Percentiles rank a stretch among this genome's conserved stretches.
These are phyloP conservation scores for Vaccinium myrtillus DNA, from an alignment of 148 eudicot species.

Conservation along the genomic window DNA sequence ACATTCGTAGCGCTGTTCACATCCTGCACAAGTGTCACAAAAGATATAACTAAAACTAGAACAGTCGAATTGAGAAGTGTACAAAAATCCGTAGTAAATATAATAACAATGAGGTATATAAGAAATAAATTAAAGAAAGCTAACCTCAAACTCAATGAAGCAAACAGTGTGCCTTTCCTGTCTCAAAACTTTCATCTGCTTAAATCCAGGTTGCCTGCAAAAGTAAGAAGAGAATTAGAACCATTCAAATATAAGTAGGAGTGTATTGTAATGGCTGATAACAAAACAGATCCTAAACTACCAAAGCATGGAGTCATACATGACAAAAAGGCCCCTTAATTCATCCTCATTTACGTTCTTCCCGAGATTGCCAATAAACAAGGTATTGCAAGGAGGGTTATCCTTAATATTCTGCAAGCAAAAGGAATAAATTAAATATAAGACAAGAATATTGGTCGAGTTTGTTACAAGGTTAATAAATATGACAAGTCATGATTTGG, in stretches of 20 bases:
- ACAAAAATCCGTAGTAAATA: background rate
- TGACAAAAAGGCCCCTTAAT: conserved; percentile 76
- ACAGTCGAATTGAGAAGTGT: background rate
- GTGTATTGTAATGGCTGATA: background rate
- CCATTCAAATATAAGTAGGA: background rate
- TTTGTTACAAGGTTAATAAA: background rate
- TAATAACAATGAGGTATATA: background rate
- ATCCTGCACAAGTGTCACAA: conserved; percentile 50
- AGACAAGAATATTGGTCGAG: background rate
- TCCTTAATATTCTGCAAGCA: conserved; percentile 83
- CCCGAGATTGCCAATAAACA: conserved; percentile 95
- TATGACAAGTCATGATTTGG: background rate
- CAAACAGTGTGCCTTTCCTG: conserved; percentile 99
- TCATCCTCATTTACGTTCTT: conserved; percentile 91
- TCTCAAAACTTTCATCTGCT: conserved; percentile 93
- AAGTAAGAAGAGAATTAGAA: conserved; percentile 13
- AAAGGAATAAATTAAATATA: conserved; percentile 10
- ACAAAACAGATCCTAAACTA: background rate
- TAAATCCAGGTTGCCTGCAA: conserved; percentile 89
- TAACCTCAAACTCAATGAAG: conserved; percentile 96
- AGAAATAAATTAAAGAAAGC: conserved; percentile 18
- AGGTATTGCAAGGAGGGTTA: conserved; percentile 97
- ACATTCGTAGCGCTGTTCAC: conserved; percentile 81
- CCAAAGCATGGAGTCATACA: conserved; percentile 43
- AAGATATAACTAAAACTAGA: background rate